Evolutionary conservation across 106 monocot genomes (phyloP).

Genomic region (Allium cepa): DNA sequence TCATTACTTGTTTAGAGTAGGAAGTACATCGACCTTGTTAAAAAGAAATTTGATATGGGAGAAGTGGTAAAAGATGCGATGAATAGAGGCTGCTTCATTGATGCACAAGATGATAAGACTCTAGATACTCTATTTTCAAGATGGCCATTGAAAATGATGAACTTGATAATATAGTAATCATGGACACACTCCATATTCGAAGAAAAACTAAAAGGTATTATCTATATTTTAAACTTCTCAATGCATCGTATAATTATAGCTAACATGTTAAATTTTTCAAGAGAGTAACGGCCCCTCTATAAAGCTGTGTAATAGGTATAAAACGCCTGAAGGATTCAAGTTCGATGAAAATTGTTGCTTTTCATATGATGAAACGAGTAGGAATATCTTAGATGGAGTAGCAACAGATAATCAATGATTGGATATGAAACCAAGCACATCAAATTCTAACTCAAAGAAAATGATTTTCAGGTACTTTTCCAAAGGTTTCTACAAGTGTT

Average conservation of each 20-base stretch:
- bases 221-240: too few species aligned
- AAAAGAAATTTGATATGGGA: conserved; percentile 16
- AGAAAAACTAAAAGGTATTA: conserved; percentile 11
- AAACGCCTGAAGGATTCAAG: conserved; percentile 36
- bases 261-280: too few species aligned
- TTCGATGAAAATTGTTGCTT: conserved; percentile 45
- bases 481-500: conserved; percentile 55
- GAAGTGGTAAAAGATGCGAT: conserved; percentile 21
- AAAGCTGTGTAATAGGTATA: conserved; percentile 32
- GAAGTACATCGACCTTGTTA: conserved; percentile 13
- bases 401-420: conserved; percentile 49
- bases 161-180: conserved; percentile 9
- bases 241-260: too few species aligned
- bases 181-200: conserved; percentile 13
- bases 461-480: conserved; percentile 57
- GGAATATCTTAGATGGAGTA: conserved; percentile 46
- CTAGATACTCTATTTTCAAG: conserved; percentile 11
- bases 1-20: conserved; percentile 24
- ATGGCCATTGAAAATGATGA: conserved; percentile 11
- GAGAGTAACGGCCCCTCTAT: conserved; percentile 8
- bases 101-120: conserved; percentile 14
- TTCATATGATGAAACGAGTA: conserved; percentile 39
- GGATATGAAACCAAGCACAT: conserved; percentile 16
- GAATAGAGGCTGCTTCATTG: conserved; percentile 14
- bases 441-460: conserved; percentile 33